Evolutionary conservation across 1,284 basidiomycete genomes (phyloP), one percentile per base, ranked within the genome.

Genomic region (Cryptococcus hybrid): DNA sequence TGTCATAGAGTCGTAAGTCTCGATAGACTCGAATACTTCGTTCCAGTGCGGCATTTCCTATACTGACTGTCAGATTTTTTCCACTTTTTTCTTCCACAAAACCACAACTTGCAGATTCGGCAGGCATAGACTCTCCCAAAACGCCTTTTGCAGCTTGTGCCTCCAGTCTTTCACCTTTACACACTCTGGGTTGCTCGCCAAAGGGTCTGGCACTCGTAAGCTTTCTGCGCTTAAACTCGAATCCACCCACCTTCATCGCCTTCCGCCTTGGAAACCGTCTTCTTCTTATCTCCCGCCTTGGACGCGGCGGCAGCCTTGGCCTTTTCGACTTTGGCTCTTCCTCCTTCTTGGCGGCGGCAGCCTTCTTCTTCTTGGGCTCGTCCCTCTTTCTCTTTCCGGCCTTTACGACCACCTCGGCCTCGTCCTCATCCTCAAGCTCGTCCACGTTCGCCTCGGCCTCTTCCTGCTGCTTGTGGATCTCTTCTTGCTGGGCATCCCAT

Each of bases 71-170:
- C 37, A 55, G 53, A 45, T 38, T 34, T 7, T 13, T 2, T 36
- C 7, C 13, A 37, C 24, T 24, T 24, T 5, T 39, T 37, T 12
- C 38, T 4, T 18, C 18, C 30, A 48, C 18, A 37, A 13, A 36
- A 3, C 30, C 30, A 64, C 8, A 5, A 78, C 79, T 55, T 66
- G 74, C 60, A 58, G 70, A 3, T 56, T 72, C 59, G 61, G 73
- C 47, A 46, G 75, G 64, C 58, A 76, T 53, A 34, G 61, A 77
- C 81, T 82, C 86, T 64, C 82, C 83, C 55, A 96, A 80, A 96
- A 95, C 0, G 86, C 87, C 68, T 92, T 89, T 78, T 96, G 92
- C 5, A 95, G 85, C 77, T 86, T 88, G 77, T 93, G 90, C 67
- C 92, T 83, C 91, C 92, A 93, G 56, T 89, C 88, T 66, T 87